Evolutionary conservation across 1,284 basidiomycete genomes (phyloP), one percentile per base, ranked within the genome.

Genomic region (Acaromyces ingoldii): DNA sequence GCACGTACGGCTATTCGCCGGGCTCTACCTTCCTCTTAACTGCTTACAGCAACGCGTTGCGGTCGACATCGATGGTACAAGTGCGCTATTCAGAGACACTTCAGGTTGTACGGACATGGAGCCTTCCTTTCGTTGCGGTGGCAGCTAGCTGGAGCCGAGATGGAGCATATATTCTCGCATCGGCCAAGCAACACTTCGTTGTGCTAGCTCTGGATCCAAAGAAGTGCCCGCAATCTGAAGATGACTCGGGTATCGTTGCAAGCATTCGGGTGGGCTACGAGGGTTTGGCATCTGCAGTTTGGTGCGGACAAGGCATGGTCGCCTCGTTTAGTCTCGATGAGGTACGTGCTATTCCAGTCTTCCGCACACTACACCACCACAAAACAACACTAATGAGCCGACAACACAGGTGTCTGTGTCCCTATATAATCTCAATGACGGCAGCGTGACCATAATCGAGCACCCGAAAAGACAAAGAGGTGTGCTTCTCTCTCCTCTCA

Each of bases 21-120:
- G 42, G 42, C 4, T 45, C 42, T n/a, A 45, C 42, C 3, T 45
- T 45, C 15, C 25, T 45, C 21, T 22, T 31, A 15, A 45, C 42
- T 2, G n/a, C 34, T 11, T n/a, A 45, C 6, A n/a, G n/a, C 22
- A 4, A 31, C 15, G 17, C 22, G 25, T n/a, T 31, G 7, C 9
- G 7, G 7, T 19, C 21, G 13, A 15, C 15, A 10, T 31, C 42
- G 6, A 25, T 45, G 6, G 4, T 45, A 22, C 42, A 45, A 25
- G 24, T 45, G 19, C 42, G 42, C 15, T 28, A 31, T 6, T 31
- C 29, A 19, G 19, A 28, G 3, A 29, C 42, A 2, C 25, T 45
- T 13, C 42, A 45, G 34, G 24, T 45, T 25, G 25, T 45, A 15
- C 42, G 42, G 5, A 28, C 17, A 31, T 45, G 42, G 42, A 45